Evolutionary conservation across 2,329 filamentous ascomycete species (phyloP).

Genomic region (Epicoccum sorghinum): DNA sequence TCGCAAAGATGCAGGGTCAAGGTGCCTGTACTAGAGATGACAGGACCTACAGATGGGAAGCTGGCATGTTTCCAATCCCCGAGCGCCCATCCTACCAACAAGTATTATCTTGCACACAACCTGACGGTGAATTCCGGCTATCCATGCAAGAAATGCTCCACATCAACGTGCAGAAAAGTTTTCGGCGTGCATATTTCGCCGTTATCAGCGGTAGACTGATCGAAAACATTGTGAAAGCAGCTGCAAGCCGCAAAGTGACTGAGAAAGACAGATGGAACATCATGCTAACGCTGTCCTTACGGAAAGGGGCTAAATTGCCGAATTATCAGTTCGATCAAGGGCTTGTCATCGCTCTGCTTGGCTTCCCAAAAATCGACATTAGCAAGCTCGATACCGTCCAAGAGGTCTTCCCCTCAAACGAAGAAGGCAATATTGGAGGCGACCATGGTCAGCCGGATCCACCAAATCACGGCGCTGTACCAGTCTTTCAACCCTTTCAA

Average conservation of each 20-base stretch:
- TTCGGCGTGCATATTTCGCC: constrained; percentile 36
- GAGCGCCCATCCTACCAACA: constrained; percentile 28
- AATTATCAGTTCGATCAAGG: constrained; percentile 35
- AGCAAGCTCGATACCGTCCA: not conserved
- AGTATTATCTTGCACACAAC: constrained; percentile 28
- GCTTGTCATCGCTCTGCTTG: constrained; percentile 34
- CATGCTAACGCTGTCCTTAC: constrained; percentile 24
- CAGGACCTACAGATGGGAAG: constrained; percentile 23
- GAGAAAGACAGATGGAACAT: constrained; percentile 33
- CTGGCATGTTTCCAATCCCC: constrained; percentile 38
- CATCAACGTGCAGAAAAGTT: constrained; percentile 24
- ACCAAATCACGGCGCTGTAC: not conserved
- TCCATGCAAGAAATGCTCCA: constrained; percentile 33
- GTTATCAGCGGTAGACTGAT: constrained; percentile 35
- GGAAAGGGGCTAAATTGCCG: constrained; percentile 24
- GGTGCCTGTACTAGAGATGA: constrained; percentile 17
- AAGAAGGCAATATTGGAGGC: too few relatives aligned
- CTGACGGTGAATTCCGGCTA: constrained; percentile 27
- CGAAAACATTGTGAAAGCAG: constrained; percentile 19
- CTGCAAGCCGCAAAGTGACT: constrained; percentile 21
- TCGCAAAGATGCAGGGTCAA: constrained; percentile 31
- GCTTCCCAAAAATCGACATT: constrained; percentile 1
- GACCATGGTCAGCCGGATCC: not conserved
- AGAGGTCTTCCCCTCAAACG: not conserved
- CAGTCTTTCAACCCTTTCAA: constrained; percentile 19